A percentile compares a stretch with the other conserved stretches of the same genome.
Evolutionary conservation across 192 early-diverging fungal species (phyloP).

Genomic region (Chytriomyces sp.): DNA sequence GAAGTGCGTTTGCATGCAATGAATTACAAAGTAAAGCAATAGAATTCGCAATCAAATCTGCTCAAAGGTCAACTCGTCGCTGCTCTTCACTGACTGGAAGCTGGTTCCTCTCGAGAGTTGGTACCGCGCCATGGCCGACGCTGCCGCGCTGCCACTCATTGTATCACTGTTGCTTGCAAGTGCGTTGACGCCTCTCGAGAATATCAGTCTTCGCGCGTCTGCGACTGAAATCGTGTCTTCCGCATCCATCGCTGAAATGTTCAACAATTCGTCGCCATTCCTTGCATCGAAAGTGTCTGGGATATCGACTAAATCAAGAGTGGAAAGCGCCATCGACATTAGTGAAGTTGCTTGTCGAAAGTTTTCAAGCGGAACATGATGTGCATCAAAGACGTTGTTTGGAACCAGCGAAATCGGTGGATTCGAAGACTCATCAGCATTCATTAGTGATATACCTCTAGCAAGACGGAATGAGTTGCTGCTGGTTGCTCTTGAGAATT

Average conservation of each 20-base stretch:
- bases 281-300: not conserved
- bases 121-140: not conserved
- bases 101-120: not conserved
- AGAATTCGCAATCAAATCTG: not conserved
- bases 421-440: not conserved
- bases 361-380: not conserved
- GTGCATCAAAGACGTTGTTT: not conserved
- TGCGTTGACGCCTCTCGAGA: not conserved
- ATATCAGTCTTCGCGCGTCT: not conserved
- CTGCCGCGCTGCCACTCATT: not conserved
- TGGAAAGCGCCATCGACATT: constrained; percentile 18
- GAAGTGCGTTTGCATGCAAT: not conserved
- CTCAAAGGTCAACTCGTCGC: not conserved
- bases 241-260: not conserved
- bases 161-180: not conserved
- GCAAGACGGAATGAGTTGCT: not conserved
- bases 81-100: not conserved
- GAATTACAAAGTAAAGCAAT: not conserved
- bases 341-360: constrained; percentile 16
- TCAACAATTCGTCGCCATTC: not conserved
- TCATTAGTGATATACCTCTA: not conserved
- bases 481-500: not conserved
- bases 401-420: constrained; percentile 1
- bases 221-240: not conserved
- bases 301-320: constrained; percentile 10